Evolutionary conservation across 2,329 filamentous ascomycete species (phyloP).

Genomic region (Didymosphaeria variabile): DNA sequence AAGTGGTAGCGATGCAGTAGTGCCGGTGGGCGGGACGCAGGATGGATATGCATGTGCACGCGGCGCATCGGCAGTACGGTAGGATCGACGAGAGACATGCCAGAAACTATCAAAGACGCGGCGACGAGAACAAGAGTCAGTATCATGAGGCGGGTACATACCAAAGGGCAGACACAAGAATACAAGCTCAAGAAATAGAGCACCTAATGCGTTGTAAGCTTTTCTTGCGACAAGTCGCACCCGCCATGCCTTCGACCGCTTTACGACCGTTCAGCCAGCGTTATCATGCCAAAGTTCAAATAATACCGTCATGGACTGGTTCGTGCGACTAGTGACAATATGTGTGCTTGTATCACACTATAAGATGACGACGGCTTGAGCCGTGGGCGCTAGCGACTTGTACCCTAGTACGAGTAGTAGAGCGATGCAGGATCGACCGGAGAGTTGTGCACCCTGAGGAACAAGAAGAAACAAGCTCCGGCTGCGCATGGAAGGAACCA

Average conservation of each 20-base stretch:
- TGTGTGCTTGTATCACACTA: constrained; percentile 8
- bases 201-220: neutral
- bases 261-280: neutral
- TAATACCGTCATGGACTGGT: neutral
- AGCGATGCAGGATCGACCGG: neutral
- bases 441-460: too few relatives aligned
- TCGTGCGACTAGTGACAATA: neutral
- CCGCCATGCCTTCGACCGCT: too few relatives aligned
- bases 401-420: neutral
- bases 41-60: constrained; percentile 16
- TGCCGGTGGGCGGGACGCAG: constrained; percentile 19
- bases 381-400: neutral
- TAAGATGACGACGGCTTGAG: constrained; percentile 9
- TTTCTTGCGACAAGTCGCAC: neutral
- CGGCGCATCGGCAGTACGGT: constrained; percentile 17
- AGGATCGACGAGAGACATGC: constrained; percentile 5
- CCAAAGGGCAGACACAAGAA: neutral
- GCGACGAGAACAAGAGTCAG: neutral
- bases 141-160: neutral
- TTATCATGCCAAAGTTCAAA: neutral
- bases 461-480: too few relatives aligned
- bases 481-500: neutral
- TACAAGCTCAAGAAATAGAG: constrained; percentile 4
- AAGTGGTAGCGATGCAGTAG: constrained; percentile 18
- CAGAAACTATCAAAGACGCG: neutral